Conservation (phyloP, 192 early-diverging fungal species). For the Phycomyces blakesleeanus region DNA sequence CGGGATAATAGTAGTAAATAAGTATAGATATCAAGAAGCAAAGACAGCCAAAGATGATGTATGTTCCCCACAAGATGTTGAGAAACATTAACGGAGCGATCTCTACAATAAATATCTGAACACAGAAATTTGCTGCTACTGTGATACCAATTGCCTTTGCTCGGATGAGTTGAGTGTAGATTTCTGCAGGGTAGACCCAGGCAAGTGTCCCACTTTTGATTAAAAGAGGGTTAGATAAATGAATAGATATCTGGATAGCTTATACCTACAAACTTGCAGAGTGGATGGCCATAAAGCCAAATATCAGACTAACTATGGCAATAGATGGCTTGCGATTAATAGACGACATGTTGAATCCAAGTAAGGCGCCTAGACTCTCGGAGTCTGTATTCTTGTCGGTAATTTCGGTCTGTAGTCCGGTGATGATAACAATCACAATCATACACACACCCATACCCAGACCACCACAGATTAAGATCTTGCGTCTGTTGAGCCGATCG, state of each 20-base stretch:
- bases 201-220: conserved; percentile 65
- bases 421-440: conserved; percentile 27
- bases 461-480: conserved; percentile 61
- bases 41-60: conserved; percentile 63
- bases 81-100: conserved; percentile 63
- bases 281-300: conserved; percentile 47
- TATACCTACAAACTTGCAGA: conserved; percentile 51
- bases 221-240: not conserved
- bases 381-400: not conserved
- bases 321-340: conserved; percentile 40
- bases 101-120: conserved; percentile 1
- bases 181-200: conserved; percentile 77
- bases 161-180: conserved; percentile 72
- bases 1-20: conserved; percentile 66
- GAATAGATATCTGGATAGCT: not conserved
- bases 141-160: conserved; percentile 78
- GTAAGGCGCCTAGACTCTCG: not conserved
- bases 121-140: conserved; percentile 37
- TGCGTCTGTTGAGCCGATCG: conserved; percentile 65
- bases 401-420: conserved; percentile 13
- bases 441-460: conserved; percentile 26
- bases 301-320: conserved; percentile 63
- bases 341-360: not conserved
- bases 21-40: conserved; percentile 52
- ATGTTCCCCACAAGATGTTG: conserved; percentile 56